These are phyloP conservation scores for Suillus occidentalis DNA, from an alignment of 768 basidiomycete genomes.

Conservation along the genomic window DNA sequence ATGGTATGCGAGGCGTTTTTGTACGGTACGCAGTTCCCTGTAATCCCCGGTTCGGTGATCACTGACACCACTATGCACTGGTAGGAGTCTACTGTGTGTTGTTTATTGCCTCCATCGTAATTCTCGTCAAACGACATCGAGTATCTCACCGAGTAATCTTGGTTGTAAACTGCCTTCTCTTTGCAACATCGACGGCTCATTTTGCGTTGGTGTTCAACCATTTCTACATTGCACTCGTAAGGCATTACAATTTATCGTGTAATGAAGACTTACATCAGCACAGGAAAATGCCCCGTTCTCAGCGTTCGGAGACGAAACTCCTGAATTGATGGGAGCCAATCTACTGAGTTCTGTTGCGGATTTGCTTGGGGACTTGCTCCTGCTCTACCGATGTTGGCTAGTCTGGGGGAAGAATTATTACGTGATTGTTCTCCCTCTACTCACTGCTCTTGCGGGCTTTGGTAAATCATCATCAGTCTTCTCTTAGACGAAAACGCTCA, in stretches of 20 bases:
- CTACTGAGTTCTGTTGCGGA: slow-evolving; percentile 23
- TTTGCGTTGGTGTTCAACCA: slow-evolving; percentile 23
- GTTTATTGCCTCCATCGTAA: slow-evolving; percentile 15
- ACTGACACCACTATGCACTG: not conserved
- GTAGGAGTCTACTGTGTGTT: slow-evolving; percentile 14
- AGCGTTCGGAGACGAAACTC: slow-evolving; percentile 21
- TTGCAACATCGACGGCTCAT: slow-evolving; percentile 16
- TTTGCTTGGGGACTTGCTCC: slow-evolving; percentile 22
- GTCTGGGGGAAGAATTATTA: slow-evolving; percentile 31
- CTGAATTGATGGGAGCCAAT: slow-evolving; percentile 21
- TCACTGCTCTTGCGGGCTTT: slow-evolving; percentile 27
- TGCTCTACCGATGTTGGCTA: slow-evolving; percentile 36
- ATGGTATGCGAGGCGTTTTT: slow-evolving; percentile 25
- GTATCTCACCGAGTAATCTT: slow-evolving; percentile 2
- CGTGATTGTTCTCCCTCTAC: slow-evolving; percentile 28
- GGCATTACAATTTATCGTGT: slow-evolving; percentile 9
- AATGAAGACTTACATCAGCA: not conserved
- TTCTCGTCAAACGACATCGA: slow-evolving; percentile 11
- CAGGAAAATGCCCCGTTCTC: slow-evolving; percentile 17
- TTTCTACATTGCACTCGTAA: slow-evolving; percentile 20
- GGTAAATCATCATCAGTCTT: slow-evolving; percentile 19
- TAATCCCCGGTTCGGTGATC: not conserved
- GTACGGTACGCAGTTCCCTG: slow-evolving; percentile 19
- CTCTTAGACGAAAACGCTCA: not conserved
- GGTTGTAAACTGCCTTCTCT: slow-evolving; percentile 18